Conservation (phyloP, 169 alveolate genomes). For the Theileria sp. region DNA sequence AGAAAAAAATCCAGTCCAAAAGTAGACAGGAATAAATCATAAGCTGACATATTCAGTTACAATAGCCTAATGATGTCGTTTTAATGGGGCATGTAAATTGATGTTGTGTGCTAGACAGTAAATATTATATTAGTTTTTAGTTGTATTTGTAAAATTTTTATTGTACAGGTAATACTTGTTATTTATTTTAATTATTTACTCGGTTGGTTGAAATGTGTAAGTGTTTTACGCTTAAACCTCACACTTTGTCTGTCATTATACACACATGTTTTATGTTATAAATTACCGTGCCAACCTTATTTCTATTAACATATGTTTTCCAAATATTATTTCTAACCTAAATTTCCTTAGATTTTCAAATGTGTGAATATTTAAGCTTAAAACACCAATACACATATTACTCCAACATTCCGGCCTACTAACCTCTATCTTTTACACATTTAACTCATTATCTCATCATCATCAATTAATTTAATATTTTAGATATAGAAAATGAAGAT, state of each 20-base stretch:
- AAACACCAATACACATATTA: not conserved
- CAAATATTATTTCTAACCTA: not conserved
- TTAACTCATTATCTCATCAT: not conserved
- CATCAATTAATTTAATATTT: not conserved
- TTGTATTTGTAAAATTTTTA: not conserved
- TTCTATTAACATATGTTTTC: not conserved
- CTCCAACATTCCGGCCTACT: not conserved
- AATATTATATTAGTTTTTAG: constrained; percentile 3
- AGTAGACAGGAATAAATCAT: not conserved
- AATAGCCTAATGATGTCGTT: constrained; percentile 12
- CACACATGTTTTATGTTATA: not conserved
- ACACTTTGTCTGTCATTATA: constrained; percentile 1
- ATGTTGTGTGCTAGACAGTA: constrained; percentile 16
- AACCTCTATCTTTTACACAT: not conserved
- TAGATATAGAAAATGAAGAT: constrained; percentile 12
- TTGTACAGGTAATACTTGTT: not conserved
- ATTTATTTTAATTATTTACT: not conserved
- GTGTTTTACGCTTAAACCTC: not conserved
- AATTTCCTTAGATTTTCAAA: not conserved
- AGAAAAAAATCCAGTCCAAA: not conserved
- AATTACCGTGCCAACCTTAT: not conserved
- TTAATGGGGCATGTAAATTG: constrained; percentile 2
- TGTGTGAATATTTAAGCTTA: constrained; percentile 8
- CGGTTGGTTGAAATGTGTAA: constrained; percentile 13
- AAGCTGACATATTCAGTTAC: not conserved